phyloP scores from a whole-genome alignment of 169 alveolate genomes.

The Plasmodium blacklocki region DNA sequence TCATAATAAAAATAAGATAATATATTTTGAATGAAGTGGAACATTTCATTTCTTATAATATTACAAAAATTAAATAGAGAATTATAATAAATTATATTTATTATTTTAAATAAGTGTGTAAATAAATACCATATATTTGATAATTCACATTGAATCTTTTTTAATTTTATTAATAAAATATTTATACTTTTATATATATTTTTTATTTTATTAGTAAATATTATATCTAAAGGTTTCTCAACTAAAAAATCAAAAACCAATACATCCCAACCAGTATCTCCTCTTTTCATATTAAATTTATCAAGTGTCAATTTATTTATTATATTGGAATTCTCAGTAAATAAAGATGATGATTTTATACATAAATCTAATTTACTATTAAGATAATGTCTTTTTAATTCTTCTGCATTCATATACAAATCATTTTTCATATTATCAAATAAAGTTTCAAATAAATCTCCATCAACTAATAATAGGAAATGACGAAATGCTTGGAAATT shows the following conservation, averaged over 20 bases:
- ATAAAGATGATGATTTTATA: constrained; percentile 54
- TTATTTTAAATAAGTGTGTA: constrained; percentile 66
- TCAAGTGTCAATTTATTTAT: constrained; percentile 41
- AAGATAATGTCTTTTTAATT: constrained; percentile 51
- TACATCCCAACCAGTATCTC: constrained; percentile 74
- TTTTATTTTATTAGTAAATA: constrained; percentile 57
- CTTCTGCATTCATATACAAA: constrained; percentile 75
- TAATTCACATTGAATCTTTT: constrained; percentile 51
- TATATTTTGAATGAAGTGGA: constrained; percentile 58
- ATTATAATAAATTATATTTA: constrained; percentile 54
- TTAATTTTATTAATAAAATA: constrained; percentile 40
- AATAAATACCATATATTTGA: constrained; percentile 73
- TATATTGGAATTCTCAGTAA: constrained; percentile 30
- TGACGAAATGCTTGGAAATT: constrained; percentile 64
- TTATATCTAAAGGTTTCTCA: constrained; percentile 58
- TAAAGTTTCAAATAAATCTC: constrained; percentile 57
- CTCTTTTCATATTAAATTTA: constrained; percentile 38
- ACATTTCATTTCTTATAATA: constrained; percentile 70
- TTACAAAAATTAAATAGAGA: constrained; percentile 50
- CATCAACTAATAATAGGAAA: constrained; percentile 61
- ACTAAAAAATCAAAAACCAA: constrained; percentile 41
- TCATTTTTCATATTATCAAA: constrained; percentile 71
- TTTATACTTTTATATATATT: constrained; percentile 53
- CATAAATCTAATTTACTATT: constrained; percentile 57
- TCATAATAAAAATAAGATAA: constrained; percentile 69